phyloP scores from a whole-genome alignment of 148 eudicot genomes.

The Polygonum aviculare region DNA sequence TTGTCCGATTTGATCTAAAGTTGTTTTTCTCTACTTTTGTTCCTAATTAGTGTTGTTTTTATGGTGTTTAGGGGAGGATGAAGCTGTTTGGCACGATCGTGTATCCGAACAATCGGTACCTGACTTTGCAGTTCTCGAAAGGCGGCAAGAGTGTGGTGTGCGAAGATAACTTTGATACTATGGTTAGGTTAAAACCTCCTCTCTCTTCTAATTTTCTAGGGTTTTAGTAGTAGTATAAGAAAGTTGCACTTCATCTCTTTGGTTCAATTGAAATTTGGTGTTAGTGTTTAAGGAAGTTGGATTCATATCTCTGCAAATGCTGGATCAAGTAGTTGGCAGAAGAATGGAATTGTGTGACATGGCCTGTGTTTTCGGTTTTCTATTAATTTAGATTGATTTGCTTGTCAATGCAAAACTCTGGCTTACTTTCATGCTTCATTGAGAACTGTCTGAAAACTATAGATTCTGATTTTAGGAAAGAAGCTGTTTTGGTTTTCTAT shows the following conservation, averaged over 20 bases:
- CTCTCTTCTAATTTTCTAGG: neutral
- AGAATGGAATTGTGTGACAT: neutral
- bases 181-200: conserved; percentile 39
- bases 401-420: neutral
- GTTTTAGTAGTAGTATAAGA: neutral
- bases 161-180: conserved; percentile 76
- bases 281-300: too few species aligned
- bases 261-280: neutral
- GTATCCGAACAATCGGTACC: conserved; percentile 73
- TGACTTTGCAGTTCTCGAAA: conserved; percentile 85
- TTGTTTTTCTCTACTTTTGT: neutral
- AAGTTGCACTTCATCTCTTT: neutral
- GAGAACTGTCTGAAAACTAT: neutral
- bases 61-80: conserved; percentile 57
- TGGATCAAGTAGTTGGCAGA: neutral
- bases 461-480: neutral
- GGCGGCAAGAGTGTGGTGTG: conserved; percentile 92
- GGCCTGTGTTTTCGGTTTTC: neutral
- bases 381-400: neutral
- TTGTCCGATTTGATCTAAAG: neutral
- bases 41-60: neutral
- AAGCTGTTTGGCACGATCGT: conserved; percentile 88
- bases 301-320: neutral
- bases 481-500: neutral
- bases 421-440: neutral